Percentiles rank a stretch among this genome's conserved stretches.
Conservation (phyloP, 2,329 filamentous ascomycete species). For the Alternaria brassicae region DNA sequence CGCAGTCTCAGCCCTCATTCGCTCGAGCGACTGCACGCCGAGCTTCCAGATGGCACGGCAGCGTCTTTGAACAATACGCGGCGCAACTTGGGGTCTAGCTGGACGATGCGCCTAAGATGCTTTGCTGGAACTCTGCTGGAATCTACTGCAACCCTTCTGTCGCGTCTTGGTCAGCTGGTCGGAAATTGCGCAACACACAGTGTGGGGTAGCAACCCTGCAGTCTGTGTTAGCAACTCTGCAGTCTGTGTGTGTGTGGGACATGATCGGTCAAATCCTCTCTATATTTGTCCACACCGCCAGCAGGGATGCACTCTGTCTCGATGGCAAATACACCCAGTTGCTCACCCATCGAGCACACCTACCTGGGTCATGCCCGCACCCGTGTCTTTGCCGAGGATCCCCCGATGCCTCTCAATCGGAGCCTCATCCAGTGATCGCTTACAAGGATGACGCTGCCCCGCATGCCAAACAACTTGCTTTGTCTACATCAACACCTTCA, state of each 20-base stretch:
- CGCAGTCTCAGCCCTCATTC: constrained; percentile 15
- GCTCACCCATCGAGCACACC: neutral
- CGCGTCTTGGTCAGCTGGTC: constrained; percentile 11
- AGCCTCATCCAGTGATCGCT: constrained; percentile 6
- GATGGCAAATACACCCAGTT: neutral
- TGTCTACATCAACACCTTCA: neutral
- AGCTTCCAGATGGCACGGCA: neutral
- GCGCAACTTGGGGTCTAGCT: neutral
- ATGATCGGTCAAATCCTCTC: constrained; percentile 16
- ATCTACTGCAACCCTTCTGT: neutral
- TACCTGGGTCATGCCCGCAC: neutral
- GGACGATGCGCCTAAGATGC: neutral
- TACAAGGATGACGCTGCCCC: constrained; percentile 17
- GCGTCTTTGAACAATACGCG: constrained; percentile 1
- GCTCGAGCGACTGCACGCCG: constrained; percentile 9
- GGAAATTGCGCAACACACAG: constrained; percentile 6
- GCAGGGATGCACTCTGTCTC: neutral
- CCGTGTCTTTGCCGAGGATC: neutral
- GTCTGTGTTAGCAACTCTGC: too few relatives aligned
- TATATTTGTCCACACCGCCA: constrained; percentile 4
- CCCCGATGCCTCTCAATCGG: neutral
- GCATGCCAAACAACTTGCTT: constrained; percentile 9
- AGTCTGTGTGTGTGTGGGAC: neutral
- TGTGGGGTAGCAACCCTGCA: constrained; percentile 22
- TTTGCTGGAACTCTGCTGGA: neutral